phyloP scores from a whole-genome alignment of 164 flowering plant species.

The Aristolochia contorta region DNA sequence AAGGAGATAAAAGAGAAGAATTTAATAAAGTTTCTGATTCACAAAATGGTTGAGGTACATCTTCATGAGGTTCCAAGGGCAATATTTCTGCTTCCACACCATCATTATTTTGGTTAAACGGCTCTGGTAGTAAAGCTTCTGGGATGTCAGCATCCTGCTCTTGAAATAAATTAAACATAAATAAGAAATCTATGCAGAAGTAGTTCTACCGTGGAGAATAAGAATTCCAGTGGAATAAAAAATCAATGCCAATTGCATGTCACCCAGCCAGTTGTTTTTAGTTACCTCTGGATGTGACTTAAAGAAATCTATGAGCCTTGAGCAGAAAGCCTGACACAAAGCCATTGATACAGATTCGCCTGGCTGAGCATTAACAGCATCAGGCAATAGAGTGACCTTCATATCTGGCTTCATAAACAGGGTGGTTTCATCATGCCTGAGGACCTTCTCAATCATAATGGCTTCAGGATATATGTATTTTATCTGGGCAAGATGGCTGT shows the following conservation, averaged over 20 bases:
- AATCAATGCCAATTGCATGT: background rate
- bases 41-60: constrained; percentile 6
- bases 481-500: constrained; percentile 55
- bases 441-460: constrained; percentile 41
- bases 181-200: background rate
- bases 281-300: constrained; percentile 44
- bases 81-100: constrained; percentile 5
- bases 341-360: constrained; percentile 34
- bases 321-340: constrained; percentile 32
- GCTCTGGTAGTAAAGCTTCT: constrained; percentile 46
- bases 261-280: too few relatives aligned
- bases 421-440: constrained; percentile 44
- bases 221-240: background rate
- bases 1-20: constrained; percentile 21
- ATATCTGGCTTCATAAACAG: constrained; percentile 61
- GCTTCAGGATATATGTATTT: constrained; percentile 66
- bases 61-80: constrained; percentile 1
- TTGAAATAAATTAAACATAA: constrained; percentile 3
- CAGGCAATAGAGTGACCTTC: constrained; percentile 32
- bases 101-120: constrained; percentile 20
- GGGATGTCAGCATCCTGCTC: constrained; percentile 44
- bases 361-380: constrained; percentile 27
- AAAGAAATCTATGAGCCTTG: constrained; percentile 33
- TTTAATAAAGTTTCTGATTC: constrained; percentile 16
- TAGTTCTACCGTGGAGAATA: background rate